phyloP scores from a whole-genome alignment of 1,139 yeast genomes.

The Wickerhamiella pararugosa region DNA sequence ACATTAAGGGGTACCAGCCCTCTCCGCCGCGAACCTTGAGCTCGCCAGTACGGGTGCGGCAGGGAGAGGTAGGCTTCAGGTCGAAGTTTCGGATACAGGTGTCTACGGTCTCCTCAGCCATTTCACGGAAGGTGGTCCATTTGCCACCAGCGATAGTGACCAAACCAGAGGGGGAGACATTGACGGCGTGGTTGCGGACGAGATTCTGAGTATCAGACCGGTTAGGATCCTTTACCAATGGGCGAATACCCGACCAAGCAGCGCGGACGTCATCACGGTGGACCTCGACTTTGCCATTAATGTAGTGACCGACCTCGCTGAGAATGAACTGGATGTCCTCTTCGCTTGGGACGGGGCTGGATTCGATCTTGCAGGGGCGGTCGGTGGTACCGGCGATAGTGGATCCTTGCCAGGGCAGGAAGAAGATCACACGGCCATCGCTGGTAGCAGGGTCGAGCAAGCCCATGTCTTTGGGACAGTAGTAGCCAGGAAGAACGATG shows the following conservation, averaged over 20 bases:
- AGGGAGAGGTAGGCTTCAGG: conserved; percentile 27
- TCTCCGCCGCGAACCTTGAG: conserved; percentile 60
- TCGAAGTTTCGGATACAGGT: conserved; percentile 43
- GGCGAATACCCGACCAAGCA: conserved; percentile 97
- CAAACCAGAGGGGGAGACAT: conserved; percentile 56
- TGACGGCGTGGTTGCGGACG: conserved; percentile 78
- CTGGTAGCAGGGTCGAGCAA: conserved; percentile 81
- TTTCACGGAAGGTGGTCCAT: conserved; percentile 96
- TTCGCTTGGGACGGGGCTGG: conserved; percentile 72
- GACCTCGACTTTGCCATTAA: conserved; percentile 61
- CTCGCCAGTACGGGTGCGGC: conserved; percentile 47
- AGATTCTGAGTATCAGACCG: conserved; percentile 54
- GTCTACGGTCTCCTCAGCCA: conserved; percentile 91
- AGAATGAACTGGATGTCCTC: conserved; percentile 82
- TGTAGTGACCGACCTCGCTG: conserved; percentile 76
- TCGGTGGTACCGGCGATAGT: conserved; percentile 96
- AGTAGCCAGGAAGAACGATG: conserved; percentile 80
- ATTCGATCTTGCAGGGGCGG: conserved; percentile 45
- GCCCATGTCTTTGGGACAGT: conserved; percentile 81
- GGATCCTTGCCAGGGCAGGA: conserved; percentile 96
- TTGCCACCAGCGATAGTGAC: conserved; percentile 93
- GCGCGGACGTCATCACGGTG: conserved; percentile 80
- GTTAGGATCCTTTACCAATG: conserved; percentile 80
- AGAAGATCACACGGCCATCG: conserved; percentile 94
- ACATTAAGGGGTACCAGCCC: conserved; percentile 49